Base-by-base conservation (phyloP, 179 eudicot genomes). In the Silene coronaria region DNA sequence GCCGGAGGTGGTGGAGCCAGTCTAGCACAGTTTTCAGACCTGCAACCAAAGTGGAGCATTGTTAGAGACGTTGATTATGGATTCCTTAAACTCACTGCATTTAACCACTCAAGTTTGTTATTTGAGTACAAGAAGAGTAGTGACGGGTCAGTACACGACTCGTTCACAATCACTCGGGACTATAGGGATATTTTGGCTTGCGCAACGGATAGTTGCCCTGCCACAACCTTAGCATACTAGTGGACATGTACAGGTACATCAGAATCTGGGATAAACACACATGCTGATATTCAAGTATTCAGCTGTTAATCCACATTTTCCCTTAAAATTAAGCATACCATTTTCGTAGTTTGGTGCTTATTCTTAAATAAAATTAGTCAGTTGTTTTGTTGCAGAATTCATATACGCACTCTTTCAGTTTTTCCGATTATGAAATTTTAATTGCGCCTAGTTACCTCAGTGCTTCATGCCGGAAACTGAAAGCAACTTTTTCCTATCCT, bases 1-100 rank as follows among this genome's bases (percentile, higher is more conserved):
- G 93, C 87, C 14, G 97, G 97, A 9, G 91, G 91, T 30, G 97
- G 86, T n/a, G 97, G 97, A 3, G 87, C 91, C 0, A 78, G 84
- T 73, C 87, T 91, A 12, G 16, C 88, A 0, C 58, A 75, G 2
- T 91, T 91, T 59, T 73, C 91, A 1, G 63, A 66, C 26, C 36
- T 87, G 13, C 80, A 78, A 76, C 87, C 97, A 16, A 80, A 59
- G 14, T 91, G 97, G 97, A 91, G 97, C 67, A 67, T 91, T 12
- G 85, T 77, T 78, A 79, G 86, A 77, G 97, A 91, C 68, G 67
- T 46, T 4, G 97, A 91, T 76, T 87, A 84, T 45, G 97, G 97
- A 26, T 89, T 81, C 61, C 83, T 89, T 7, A 91, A 91, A 76
- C 86, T 91, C 53, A 91, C 91, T 2, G 97, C 97, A 26, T 87